A percentile compares a stretch with the other conserved stretches of the same genome.
Conservation (phyloP, 768 basidiomycete genomes). For the Vararia minispora region DNA sequence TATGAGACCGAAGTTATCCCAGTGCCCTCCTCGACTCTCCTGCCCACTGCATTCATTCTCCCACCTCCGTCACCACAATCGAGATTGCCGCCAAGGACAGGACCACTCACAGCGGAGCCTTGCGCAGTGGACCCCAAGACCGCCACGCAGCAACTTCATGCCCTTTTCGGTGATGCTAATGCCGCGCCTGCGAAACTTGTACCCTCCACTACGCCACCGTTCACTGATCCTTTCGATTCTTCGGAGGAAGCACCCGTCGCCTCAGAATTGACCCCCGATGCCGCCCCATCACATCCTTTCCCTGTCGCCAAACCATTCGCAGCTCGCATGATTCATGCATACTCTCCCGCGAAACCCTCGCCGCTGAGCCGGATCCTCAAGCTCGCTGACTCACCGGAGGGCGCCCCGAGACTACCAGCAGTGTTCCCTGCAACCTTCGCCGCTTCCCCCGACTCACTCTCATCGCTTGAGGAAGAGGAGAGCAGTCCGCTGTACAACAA, state of each 20-base stretch:
- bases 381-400: slow-evolving; percentile 51
- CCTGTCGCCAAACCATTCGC: slow-evolving; percentile 65
- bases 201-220: slow-evolving; percentile 8
- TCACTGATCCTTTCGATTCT: slow-evolving; percentile 1
- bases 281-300: slow-evolving; percentile 36
- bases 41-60: slow-evolving; percentile 64
- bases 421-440: slow-evolving; percentile 11
- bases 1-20: slow-evolving; percentile 44
- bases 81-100: slow-evolving; percentile 39
- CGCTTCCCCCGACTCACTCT: neutral
- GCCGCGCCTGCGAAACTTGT: neutral
- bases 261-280: slow-evolving; percentile 17
- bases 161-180: neutral
- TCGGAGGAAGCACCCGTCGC: slow-evolving; percentile 8
- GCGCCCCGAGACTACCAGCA: slow-evolving; percentile 20
- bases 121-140: neutral
- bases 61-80: slow-evolving; percentile 70
- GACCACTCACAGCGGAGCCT: slow-evolving; percentile 25
- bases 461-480: slow-evolving; percentile 16
- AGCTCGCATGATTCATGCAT: slow-evolving; percentile 64
- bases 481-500: slow-evolving; percentile 47
- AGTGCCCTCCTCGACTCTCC: slow-evolving; percentile 21
- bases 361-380: slow-evolving; percentile 72
- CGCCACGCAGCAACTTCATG: too few species aligned
- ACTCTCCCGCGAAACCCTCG: slow-evolving; percentile 72